Evolutionary conservation across 805 yeast species (phyloP).

Genomic region (Starmerella khaoyaiensis): DNA sequence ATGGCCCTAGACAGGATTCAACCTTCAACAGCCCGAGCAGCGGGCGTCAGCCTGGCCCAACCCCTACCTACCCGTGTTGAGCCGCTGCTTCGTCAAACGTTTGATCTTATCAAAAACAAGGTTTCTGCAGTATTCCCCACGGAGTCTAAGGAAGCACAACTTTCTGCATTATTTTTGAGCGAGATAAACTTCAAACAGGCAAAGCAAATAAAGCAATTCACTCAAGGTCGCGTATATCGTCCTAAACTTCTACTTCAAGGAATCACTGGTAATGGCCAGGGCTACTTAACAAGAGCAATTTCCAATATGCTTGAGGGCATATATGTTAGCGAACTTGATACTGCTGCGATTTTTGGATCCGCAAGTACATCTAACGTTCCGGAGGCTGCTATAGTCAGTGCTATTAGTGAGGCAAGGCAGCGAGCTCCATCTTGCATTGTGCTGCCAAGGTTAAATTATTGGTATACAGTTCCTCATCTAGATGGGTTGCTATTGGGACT

Average conservation of each 20-base stretch:
- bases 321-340: slow-evolving; percentile 68
- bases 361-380: slow-evolving; percentile 44
- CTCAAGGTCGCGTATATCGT: slow-evolving; percentile 56
- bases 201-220: slow-evolving; percentile 43
- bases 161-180: slow-evolving; percentile 29
- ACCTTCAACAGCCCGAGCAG: slow-evolving; percentile 83
- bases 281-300: slow-evolving; percentile 69
- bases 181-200: slow-evolving; percentile 52
- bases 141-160: slow-evolving; percentile 1
- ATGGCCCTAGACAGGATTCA: slow-evolving; percentile 72
- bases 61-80: slow-evolving; percentile 65
- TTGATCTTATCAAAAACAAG: neutral
- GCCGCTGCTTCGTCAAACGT: slow-evolving; percentile 44
- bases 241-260: slow-evolving; percentile 75
- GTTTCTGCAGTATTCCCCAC: slow-evolving; percentile 8
- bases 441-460: slow-evolving; percentile 65
- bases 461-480: slow-evolving; percentile 55
- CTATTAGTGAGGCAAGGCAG: slow-evolving; percentile 74
- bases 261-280: slow-evolving; percentile 70
- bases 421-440: slow-evolving; percentile 78
- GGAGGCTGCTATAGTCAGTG: slow-evolving; percentile 72
- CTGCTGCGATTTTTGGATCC: slow-evolving; percentile 50
- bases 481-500: slow-evolving; percentile 54
- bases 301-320: slow-evolving; percentile 76
- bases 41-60: slow-evolving; percentile 48